A percentile compares a stretch with the other conserved stretches of the same genome.
Conservation (phyloP, 1,139 yeast species). For the Debaryomyces sp. region DNA sequence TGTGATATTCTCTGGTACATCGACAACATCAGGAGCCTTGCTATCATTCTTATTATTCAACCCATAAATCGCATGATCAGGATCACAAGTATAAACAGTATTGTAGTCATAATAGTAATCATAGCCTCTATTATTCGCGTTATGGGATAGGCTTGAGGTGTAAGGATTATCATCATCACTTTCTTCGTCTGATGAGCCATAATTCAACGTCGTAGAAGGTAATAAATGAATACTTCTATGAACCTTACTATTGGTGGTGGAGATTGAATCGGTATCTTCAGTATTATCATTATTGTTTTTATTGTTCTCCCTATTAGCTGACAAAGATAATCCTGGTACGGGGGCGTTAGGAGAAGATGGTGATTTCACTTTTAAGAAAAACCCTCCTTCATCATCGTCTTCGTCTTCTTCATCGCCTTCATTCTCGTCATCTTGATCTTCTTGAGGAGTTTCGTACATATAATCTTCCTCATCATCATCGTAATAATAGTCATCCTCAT, state of each 20-base stretch:
- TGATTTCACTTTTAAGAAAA: conserved; percentile 60
- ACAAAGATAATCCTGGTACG: conserved; percentile 20
- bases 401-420: conserved; percentile 52
- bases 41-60: conserved; percentile 15
- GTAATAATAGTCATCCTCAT: conserved; percentile 14
- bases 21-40: conserved; percentile 43
- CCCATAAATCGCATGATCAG: conserved; percentile 48
- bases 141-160: conserved; percentile 71
- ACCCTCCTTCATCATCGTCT: conserved; percentile 69
- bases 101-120: conserved; percentile 88
- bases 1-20: conserved; percentile 47
- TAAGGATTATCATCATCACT: conserved; percentile 58
- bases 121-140: conserved; percentile 76
- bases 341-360: conserved; percentile 35
- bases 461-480: conserved; percentile 21
- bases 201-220: conserved; percentile 82
- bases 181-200: conserved; percentile 73
- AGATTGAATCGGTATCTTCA: conserved; percentile 33
- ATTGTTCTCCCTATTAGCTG: conserved; percentile 9
- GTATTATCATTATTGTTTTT: conserved; percentile 17
- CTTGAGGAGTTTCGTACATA: conserved; percentile 14
- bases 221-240: conserved; percentile 67
- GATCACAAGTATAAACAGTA: conserved; percentile 70
- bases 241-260: conserved; percentile 28
- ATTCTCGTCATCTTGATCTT: conserved; percentile 28